phyloP scores from a whole-genome alignment of 2,329 filamentous ascomycete genomes.

The Nectriaceae sp. region DNA sequence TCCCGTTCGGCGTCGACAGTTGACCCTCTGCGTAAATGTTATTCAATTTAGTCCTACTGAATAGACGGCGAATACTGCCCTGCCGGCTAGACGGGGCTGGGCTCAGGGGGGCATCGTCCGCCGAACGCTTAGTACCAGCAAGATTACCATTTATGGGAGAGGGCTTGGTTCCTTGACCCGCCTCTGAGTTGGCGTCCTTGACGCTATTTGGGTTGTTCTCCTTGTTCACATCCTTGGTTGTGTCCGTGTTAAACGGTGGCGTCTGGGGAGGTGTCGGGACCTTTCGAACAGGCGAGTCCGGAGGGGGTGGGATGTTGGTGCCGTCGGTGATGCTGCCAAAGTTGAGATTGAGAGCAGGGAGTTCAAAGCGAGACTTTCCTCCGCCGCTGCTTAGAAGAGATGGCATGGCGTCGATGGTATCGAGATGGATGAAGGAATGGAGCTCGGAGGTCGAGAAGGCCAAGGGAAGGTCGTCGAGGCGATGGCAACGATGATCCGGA shows the following conservation, averaged over 20 bases:
- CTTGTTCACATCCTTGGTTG: constrained; percentile 19
- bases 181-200: constrained; percentile 17
- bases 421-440: constrained; percentile 2
- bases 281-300: constrained; percentile 55
- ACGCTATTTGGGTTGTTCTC: constrained; percentile 16
- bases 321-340: constrained; percentile 62
- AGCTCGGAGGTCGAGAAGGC: constrained; percentile 8
- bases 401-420: constrained; percentile 30
- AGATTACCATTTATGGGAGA: constrained; percentile 43
- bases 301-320: constrained; percentile 61
- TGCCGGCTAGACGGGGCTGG: constrained; percentile 53
- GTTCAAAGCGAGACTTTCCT: constrained; percentile 49
- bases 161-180: constrained; percentile 20
- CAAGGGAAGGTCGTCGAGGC: constrained; percentile 10
- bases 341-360: constrained; percentile 59
- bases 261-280: constrained; percentile 46
- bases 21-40: constrained; percentile 53
- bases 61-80: constrained; percentile 58
- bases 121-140: constrained; percentile 50
- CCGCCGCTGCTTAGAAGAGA: constrained; percentile 32
- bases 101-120: constrained; percentile 53
- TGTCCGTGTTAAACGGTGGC: constrained; percentile 29
- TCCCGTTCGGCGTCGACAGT: constrained; percentile 40
- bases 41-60: constrained; percentile 58
- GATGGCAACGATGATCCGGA: neutral